Evolutionary conservation across 306 rosid species (phyloP), one percentile per base, ranked within the genome.

Genomic region (Inga oerstediana): DNA sequence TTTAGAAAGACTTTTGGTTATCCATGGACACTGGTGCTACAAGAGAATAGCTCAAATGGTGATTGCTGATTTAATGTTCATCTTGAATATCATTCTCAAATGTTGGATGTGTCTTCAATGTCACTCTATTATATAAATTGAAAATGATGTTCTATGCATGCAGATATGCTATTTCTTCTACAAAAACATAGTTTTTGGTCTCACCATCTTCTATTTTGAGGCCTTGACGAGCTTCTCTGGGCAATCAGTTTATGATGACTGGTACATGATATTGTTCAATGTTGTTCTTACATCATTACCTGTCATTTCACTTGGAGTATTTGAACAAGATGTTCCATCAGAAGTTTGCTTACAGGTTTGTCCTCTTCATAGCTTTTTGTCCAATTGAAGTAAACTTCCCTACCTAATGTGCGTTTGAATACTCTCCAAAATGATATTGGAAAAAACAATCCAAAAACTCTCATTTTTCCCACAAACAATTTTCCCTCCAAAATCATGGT

Each of bases 11-110:
- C 99, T 97, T 88, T 86, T 97, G 91, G 99, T 97, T 48, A 97
- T 97, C 84, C 99, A 97, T 75, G 99, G 99, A 82, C 99, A 97
- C 83, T 97, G 99, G 99, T 97, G 99, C 89, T 97, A 97, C 88
- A 97, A 92, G 91, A 89, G 99, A 91, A 97, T 97, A 81, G 99
- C 98, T 51, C 98, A 97, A 87, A 97, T 97, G 99, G 99, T 97
- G 91, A 87, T 79, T 67, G 35, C 59, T 76, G 54, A 56, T 56
- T 39, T 19, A 70, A 58, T 81, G 43, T 77, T 64, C 77, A 19
- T 80, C 74, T 74, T 81, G 35, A 46, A 82, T 67, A 43, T 81
- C 54, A 74, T 79, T 67, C 66, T 87, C 68, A 30, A 32, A 32
- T 65, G 22, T 15, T 32, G 54, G 45, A 64, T 58, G 19, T 79